Evolutionary conservation across 371 early-diverging fungal species (phyloP).

Genomic region (Apophysomyces sp.): DNA sequence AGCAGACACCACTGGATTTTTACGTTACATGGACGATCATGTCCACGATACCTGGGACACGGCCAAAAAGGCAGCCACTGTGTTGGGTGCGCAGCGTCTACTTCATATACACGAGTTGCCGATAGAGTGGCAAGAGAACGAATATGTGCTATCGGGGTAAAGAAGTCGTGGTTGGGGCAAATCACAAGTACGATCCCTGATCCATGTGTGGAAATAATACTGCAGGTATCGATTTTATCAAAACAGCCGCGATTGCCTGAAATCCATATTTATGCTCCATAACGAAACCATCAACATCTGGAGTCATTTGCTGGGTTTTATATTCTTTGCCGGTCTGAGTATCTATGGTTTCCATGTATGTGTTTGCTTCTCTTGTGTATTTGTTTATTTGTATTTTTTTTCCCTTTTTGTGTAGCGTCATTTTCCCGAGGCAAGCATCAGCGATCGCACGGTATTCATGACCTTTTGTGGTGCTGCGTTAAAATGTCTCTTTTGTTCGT

Average conservation of each 20-base stretch:
- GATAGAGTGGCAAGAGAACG: slow-evolving; percentile 66
- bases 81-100: slow-evolving; percentile 59
- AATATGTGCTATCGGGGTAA: slow-evolving; percentile 62
- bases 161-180: neutral
- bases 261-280: slow-evolving; percentile 65
- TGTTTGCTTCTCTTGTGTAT: neutral
- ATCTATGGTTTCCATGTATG: slow-evolving; percentile 54
- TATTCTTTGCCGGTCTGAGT: slow-evolving; percentile 55
- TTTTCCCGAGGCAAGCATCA: slow-evolving; percentile 49
- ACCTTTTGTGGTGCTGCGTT: slow-evolving; percentile 63
- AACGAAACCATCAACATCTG: slow-evolving; percentile 76
- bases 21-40: slow-evolving; percentile 43
- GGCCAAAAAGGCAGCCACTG: slow-evolving; percentile 45
- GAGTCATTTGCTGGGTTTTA: slow-evolving; percentile 67
- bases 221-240: slow-evolving; percentile 58
- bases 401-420: slow-evolving; percentile 29
- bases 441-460: slow-evolving; percentile 54
- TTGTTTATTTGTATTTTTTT: neutral
- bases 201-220: neutral
- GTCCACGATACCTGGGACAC: slow-evolving; percentile 52
- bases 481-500: slow-evolving; percentile 69
- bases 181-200: neutral
- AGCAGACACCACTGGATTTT: slow-evolving; percentile 27
- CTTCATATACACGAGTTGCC: slow-evolving; percentile 64
- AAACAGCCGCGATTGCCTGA: slow-evolving; percentile 50